Percentiles rank a stretch among this genome's conserved stretches.
Conservation (phyloP, 257 asterid species). For the Cynanchum wilfordii region DNA sequence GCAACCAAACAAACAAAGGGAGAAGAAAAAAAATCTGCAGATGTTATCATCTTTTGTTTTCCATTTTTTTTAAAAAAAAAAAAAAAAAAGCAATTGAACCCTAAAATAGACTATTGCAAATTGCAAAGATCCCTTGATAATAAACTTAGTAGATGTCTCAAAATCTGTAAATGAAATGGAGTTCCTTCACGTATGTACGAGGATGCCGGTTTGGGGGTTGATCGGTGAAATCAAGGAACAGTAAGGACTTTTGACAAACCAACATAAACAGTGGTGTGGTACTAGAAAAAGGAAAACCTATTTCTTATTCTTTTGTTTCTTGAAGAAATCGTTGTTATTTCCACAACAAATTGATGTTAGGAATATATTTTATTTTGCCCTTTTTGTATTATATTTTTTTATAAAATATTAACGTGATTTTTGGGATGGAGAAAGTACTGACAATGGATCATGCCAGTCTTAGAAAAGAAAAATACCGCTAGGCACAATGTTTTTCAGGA, state of each 20-base stretch:
- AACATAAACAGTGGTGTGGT: neutral
- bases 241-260: neutral
- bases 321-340: no score
- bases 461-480: neutral
- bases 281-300: neutral
- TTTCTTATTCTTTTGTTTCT: neutral
- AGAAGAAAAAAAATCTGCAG: no score
- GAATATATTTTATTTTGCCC: no score
- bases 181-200: neutral
- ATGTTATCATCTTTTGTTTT: no score
- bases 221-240: conserved; percentile 1
- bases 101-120: neutral
- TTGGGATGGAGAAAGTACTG: no score
- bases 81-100: neutral
- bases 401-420: no score
- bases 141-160: neutral
- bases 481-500: neutral
- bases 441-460: no score
- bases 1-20: no score
- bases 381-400: no score
- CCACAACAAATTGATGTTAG: no score
- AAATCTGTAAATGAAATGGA: neutral
- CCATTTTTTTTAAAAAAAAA: neutral
- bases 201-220: neutral
- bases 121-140: neutral